Percentiles rank a stretch among this genome's conserved stretches.
phyloP scores from a whole-genome alignment of 257 asterid species.

The Rehmannia glutinosa region DNA sequence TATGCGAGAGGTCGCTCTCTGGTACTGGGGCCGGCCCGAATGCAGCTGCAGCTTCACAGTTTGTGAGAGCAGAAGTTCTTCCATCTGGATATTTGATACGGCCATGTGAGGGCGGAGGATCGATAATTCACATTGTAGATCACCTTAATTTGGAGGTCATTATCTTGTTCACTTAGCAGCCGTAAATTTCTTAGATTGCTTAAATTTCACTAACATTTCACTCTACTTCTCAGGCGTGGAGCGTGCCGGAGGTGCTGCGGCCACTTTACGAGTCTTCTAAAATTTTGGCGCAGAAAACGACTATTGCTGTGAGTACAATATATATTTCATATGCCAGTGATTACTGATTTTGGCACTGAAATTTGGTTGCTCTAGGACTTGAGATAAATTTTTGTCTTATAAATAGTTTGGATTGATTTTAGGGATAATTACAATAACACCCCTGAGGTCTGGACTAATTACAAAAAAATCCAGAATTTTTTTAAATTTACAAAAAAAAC shows the following conservation, averaged over 20 bases:
- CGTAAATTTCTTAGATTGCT: background rate
- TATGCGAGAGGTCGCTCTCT: constrained; percentile 91
- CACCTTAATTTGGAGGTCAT: constrained; percentile 82
- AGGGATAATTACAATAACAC: too few species aligned
- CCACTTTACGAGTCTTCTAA: constrained; percentile 95
- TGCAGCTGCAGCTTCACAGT: constrained; percentile 72
- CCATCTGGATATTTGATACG: constrained; percentile 90
- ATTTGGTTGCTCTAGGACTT: too few species aligned
- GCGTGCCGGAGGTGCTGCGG: constrained; percentile 93
- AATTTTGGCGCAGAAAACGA: constrained; percentile 81
- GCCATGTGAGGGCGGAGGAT: constrained; percentile 98
- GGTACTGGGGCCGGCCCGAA: constrained; percentile 90
- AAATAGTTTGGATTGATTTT: too few species aligned
- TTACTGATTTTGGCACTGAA: too few species aligned
- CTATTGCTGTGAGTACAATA: constrained; percentile 66
- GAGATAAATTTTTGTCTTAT: background rate
- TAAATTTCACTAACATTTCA: background rate
- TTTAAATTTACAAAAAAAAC: too few species aligned
- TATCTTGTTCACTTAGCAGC: background rate
- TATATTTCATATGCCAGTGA: too few species aligned
- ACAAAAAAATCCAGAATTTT: too few species aligned
- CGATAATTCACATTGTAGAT: constrained; percentile 92
- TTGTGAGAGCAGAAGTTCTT: constrained; percentile 86
- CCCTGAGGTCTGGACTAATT: too few species aligned
- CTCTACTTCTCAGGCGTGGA: constrained; percentile 65